Conservation (phyloP, 106 monocot species). For the Vanilla planifolia region DNA sequence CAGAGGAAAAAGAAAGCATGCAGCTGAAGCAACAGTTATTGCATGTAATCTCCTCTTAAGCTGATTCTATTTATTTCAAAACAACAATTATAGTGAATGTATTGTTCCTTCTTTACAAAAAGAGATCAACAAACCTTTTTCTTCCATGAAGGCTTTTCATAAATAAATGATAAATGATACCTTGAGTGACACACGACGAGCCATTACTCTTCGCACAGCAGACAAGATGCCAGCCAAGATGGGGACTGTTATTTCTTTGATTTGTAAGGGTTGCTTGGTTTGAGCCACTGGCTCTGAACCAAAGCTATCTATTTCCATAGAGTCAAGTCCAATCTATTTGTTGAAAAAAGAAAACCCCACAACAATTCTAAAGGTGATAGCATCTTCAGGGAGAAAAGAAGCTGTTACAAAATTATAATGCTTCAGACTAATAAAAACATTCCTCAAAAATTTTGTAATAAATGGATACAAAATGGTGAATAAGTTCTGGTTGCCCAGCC, state of each 20-base stretch:
- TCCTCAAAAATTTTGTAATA: neutral
- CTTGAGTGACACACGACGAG: constrained; percentile 93
- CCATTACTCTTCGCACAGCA: constrained; percentile 89
- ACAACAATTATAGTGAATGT: neutral
- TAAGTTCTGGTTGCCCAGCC: constrained; percentile 75
- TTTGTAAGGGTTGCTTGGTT: constrained; percentile 31
- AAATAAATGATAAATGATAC: constrained; percentile 18
- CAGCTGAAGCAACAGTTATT: constrained; percentile 83
- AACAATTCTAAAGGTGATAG: too few species aligned
- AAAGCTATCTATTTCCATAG: constrained; percentile 43
- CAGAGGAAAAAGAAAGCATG: constrained; percentile 96
- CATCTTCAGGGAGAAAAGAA: too few species aligned
- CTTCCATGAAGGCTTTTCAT: neutral
- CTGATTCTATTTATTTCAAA: constrained; percentile 61
- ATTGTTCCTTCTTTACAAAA: neutral
- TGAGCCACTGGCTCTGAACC: constrained; percentile 32
- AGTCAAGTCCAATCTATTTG: constrained; percentile 23
- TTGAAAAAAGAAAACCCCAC: neutral
- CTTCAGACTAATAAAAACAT: neutral
- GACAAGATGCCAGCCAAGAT: constrained; percentile 86
- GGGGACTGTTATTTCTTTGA: constrained; percentile 62
- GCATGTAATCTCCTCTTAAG: constrained; percentile 95
- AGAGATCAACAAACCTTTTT: neutral
- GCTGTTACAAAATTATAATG: too few species aligned
- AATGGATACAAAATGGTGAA: constrained; percentile 82